These are phyloP conservation scores for Aspergillus awamori DNA, from an alignment of 2,329 filamentous ascomycete genomes.

Conservation along the genomic window DNA sequence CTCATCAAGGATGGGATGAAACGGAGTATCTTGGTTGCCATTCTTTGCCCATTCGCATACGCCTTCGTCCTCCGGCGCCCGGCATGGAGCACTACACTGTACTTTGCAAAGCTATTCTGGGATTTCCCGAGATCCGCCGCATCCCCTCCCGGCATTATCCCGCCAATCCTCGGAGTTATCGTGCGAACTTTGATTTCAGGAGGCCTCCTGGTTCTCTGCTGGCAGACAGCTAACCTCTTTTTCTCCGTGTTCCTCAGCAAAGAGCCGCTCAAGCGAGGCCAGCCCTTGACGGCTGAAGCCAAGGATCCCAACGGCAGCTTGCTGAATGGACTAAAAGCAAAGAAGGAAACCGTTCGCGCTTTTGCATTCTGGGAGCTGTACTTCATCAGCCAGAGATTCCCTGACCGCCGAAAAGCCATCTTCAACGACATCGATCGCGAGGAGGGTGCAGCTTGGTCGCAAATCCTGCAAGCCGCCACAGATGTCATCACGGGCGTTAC, in stretches of 20 bases:
- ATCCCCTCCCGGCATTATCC: slow-evolving; percentile 55
- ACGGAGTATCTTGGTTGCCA: slow-evolving; percentile 43
- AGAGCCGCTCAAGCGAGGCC: slow-evolving; percentile 80
- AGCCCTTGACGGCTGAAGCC: slow-evolving; percentile 79
- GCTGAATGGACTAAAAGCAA: slow-evolving; percentile 78
- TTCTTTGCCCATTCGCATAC: slow-evolving; percentile 62
- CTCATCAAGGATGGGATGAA: slow-evolving; percentile 38
- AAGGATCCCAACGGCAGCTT: slow-evolving; percentile 92
- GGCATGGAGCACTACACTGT: slow-evolving; percentile 71
- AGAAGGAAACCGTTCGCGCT: slow-evolving; percentile 74
- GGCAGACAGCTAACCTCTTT: slow-evolving; percentile 74
- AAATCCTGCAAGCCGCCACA: slow-evolving; percentile 71
- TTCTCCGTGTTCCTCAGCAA: slow-evolving; percentile 81
- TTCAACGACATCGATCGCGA: slow-evolving; percentile 85
- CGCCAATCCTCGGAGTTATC: slow-evolving; percentile 61
- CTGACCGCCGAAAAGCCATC: slow-evolving; percentile 75
- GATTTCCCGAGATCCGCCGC: slow-evolving; percentile 73
- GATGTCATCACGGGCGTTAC: slow-evolving; percentile 69
- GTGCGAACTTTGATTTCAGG: slow-evolving; percentile 64
- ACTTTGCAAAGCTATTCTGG: slow-evolving; percentile 72
- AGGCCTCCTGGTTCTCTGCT: slow-evolving; percentile 69
- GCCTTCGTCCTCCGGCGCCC: slow-evolving; percentile 62
- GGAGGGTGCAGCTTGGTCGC: slow-evolving; percentile 78
- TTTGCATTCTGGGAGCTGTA: slow-evolving; percentile 93
- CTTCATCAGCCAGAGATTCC: slow-evolving; percentile 74